Percentiles rank a stretch among this genome's conserved stretches.
Evolutionary conservation across 2,329 filamentous ascomycete genomes (phyloP).

Genomic region (Claviceps paspali): DNA sequence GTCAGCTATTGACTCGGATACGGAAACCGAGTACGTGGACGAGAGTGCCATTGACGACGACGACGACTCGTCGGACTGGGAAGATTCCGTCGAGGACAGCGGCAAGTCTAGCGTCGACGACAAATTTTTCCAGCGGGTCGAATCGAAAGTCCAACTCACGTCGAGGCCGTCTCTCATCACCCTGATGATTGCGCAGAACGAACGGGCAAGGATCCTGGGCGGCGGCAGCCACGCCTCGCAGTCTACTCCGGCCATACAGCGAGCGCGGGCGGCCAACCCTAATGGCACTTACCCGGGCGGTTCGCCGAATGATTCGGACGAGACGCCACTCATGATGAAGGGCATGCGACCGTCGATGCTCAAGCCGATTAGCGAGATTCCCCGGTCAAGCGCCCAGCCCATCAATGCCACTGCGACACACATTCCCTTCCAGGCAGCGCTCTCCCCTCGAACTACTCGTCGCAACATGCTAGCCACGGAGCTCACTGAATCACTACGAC

Average conservation of each 20-base stretch:
- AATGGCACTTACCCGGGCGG: slow-evolving; percentile 27
- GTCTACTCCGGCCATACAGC: slow-evolving; percentile 52
- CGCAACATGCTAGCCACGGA: slow-evolving; percentile 94
- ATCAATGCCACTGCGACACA: slow-evolving; percentile 62
- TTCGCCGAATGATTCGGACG: slow-evolving; percentile 44
- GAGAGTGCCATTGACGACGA: slow-evolving; percentile 72
- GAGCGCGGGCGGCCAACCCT: slow-evolving; percentile 35
- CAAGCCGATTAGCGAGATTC: slow-evolving; percentile 44
- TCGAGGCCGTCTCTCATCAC: slow-evolving; percentile 83
- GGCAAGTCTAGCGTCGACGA: slow-evolving; percentile 72
- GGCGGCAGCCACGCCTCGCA: slow-evolving; percentile 43
- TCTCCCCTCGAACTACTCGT: slow-evolving; percentile 82
- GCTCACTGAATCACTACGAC: slow-evolving; percentile 79
- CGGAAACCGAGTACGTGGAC: slow-evolving; percentile 50
- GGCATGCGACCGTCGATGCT: slow-evolving; percentile 33
- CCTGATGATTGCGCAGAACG: slow-evolving; percentile 66
- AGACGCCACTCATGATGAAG: slow-evolving; percentile 50
- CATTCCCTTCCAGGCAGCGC: slow-evolving; percentile 49
- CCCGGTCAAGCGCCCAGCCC: slow-evolving; percentile 56
- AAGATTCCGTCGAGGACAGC: slow-evolving; percentile 63
- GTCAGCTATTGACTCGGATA: slow-evolving; percentile 18
- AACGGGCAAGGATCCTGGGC: slow-evolving; percentile 54
- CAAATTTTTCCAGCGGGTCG: slow-evolving; percentile 76
- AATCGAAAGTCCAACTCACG: slow-evolving; percentile 71
- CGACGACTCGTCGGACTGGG: slow-evolving; percentile 45